Base-by-base conservation (phyloP, 345 rosid species). In the Erysimum cheiranthoides region DNA sequence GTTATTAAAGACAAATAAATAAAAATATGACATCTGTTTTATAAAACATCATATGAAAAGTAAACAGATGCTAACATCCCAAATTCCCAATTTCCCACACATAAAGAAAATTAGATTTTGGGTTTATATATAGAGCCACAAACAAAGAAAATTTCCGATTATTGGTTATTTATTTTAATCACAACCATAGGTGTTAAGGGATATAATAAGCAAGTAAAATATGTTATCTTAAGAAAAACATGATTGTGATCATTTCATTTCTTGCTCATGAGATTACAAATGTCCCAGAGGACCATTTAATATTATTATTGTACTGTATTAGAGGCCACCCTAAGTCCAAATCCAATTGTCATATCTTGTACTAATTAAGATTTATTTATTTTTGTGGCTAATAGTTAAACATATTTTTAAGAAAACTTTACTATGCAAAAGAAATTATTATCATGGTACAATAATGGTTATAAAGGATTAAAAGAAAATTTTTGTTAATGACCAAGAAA, bases 191-290 rank as follows among this genome's bases (percentile, higher is more conserved):
- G 25, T 21, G 25, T 21, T 21, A 21, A 21, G 25, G 1, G 25
- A 21, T 21, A 21, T 21, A 31, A 31, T 42, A 21, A 57, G 6
- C 31, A 18, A 9, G 4, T 43, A 42, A 70, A 42, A 45, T 57
- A 43, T 70, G n/a, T 58, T 57, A 70, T 70, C 74, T 45, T 32
- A 5, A 36, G 30, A 16, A 43, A 12, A 1, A 7, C 12, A 69
- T 43, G 43, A 58, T 32, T 70, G 56, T 5, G 56, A 45, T 21
- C 25, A 21, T 43, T 56, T 45, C 45, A 30, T 54, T 39, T 52
- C 28, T 40, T 39, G 50, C 27, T 27, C 25, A 21, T 21, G 30
- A 69, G 14, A 30, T 58, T 6, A 21, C 34, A 70, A 18, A 18
- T 34, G 35, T 5, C 34, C 17, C 54, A 64, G 25, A 21, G 1